Evolutionary conservation across 1,284 basidiomycete species (phyloP).

Genomic region (Amylostereum areolatum): DNA sequence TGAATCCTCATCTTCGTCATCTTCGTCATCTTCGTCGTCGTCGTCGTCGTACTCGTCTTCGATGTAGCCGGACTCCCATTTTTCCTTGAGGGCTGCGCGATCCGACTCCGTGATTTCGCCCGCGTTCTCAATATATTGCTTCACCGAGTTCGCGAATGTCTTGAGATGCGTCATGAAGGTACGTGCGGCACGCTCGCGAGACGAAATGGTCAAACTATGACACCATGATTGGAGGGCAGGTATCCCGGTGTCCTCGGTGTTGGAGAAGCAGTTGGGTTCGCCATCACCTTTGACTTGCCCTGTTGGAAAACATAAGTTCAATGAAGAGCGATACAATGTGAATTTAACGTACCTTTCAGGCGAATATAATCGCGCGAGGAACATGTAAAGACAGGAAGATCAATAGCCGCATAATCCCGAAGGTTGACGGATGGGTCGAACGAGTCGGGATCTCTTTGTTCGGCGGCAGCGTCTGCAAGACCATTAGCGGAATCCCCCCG

Average conservation of each 20-base stretch:
- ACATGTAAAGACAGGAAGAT: conserved; percentile 57
- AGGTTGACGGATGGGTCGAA: conserved; percentile 47
- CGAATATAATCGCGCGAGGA: conserved; percentile 58
- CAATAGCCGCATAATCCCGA: conserved; percentile 51
- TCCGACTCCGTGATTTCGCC: conserved; percentile 44
- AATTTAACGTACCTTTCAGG: conserved; percentile 33
- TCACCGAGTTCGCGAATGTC: conserved; percentile 41
- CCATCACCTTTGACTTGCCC: conserved; percentile 56
- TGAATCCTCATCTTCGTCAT: conserved; percentile 6
- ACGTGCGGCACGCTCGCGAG: conserved; percentile 47
- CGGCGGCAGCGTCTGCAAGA: conserved; percentile 43
- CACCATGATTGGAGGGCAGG: conserved; percentile 56
- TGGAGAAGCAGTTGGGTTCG: conserved; percentile 48
- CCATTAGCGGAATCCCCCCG: neutral
- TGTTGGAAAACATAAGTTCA: conserved; percentile 12
- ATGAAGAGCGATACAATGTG: conserved; percentile 1
- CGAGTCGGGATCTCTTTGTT: conserved; percentile 47
- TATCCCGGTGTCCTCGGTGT: conserved; percentile 47
- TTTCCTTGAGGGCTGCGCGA: conserved; percentile 39
- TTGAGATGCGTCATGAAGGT: conserved; percentile 42
- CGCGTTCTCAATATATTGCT: conserved; percentile 43
- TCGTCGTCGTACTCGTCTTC: conserved; percentile 17
- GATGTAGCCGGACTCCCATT: conserved; percentile 40
- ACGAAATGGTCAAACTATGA: conserved; percentile 45
- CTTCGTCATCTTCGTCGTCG: conserved; percentile 19